These are phyloP conservation scores for Aspergillus bertholletiae DNA, from an alignment of 495 filamentous ascomycete species.

Conservation along the genomic window DNA sequence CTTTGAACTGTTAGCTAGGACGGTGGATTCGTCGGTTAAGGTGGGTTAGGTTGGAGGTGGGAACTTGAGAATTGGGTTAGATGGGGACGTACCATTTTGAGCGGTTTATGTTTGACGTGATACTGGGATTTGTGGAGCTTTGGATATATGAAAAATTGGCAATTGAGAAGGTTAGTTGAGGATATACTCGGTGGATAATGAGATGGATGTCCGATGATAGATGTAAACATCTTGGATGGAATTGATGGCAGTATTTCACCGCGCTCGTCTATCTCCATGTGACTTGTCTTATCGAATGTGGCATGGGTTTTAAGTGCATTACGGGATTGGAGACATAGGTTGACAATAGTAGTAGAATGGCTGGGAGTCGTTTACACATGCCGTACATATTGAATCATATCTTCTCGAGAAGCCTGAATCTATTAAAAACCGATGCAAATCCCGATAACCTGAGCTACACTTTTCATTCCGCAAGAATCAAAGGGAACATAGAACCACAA, in stretches of 20 bases:
- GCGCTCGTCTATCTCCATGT: neutral
- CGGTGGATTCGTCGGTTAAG: neutral
- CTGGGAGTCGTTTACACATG: too few species aligned
- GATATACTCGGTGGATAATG: neutral
- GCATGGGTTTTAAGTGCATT: neutral
- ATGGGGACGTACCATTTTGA: constrained; percentile 24
- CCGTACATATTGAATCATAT: too few species aligned
- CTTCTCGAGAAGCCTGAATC: neutral
- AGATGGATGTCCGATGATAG: neutral
- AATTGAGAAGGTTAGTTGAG: neutral
- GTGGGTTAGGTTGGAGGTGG: neutral
- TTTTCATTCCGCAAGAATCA: neutral
- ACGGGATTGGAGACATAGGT: too few species aligned
- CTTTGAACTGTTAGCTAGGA: constrained; percentile 38
- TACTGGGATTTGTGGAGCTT: too few species aligned
- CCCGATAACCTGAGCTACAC: neutral
- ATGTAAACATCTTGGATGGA: neutral
- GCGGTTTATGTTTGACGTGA: too few species aligned
- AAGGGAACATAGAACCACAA: neutral
- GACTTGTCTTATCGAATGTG: neutral
- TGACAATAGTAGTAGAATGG: too few species aligned
- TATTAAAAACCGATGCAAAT: neutral
- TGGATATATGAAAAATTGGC: neutral
- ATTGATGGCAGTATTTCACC: neutral
- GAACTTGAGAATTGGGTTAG: neutral